A percentile compares a stretch with the other conserved stretches of the same genome.
Evolutionary conservation across 169 alveolate species (phyloP).

Genomic region (Babesia sp.): DNA sequence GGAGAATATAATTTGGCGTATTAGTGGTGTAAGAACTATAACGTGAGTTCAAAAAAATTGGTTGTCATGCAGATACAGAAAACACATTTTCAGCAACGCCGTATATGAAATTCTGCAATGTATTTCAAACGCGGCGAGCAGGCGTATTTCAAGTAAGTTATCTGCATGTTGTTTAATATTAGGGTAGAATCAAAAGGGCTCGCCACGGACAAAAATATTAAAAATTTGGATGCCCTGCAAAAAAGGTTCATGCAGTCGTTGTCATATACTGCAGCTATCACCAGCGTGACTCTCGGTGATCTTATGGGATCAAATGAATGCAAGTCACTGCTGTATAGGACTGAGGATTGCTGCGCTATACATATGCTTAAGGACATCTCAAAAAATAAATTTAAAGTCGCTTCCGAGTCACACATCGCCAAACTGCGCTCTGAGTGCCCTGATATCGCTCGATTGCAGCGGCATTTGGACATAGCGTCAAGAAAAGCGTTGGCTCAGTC

Average conservation of each 20-base stretch:
- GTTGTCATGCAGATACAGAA: background rate
- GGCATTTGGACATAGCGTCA: no score
- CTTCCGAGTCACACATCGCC: background rate
- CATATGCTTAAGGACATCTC: background rate
- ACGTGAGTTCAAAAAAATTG: background rate
- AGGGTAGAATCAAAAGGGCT: background rate
- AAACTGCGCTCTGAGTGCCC: no score
- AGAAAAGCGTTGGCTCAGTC: no score
- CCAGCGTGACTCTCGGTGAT: constrained; percentile 39
- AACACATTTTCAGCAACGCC: background rate
- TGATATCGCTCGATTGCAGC: no score
- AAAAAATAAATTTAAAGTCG: background rate
- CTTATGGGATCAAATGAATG: constrained; percentile 28
- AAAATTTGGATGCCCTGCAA: background rate
- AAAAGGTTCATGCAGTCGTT: background rate
- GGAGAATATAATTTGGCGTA: background rate
- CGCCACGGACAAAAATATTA: constrained; percentile 7
- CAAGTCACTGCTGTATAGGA: background rate
- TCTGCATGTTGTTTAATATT: background rate
- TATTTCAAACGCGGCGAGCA: background rate
- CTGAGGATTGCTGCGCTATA: constrained; percentile 16
- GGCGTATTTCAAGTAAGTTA: background rate
- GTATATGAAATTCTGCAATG: background rate
- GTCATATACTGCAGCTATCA: background rate
- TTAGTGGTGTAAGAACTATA: background rate